phyloP scores from a whole-genome alignment of 1,284 basidiomycete genomes.

The Cutaneotrichosporon cavernicola region DNA sequence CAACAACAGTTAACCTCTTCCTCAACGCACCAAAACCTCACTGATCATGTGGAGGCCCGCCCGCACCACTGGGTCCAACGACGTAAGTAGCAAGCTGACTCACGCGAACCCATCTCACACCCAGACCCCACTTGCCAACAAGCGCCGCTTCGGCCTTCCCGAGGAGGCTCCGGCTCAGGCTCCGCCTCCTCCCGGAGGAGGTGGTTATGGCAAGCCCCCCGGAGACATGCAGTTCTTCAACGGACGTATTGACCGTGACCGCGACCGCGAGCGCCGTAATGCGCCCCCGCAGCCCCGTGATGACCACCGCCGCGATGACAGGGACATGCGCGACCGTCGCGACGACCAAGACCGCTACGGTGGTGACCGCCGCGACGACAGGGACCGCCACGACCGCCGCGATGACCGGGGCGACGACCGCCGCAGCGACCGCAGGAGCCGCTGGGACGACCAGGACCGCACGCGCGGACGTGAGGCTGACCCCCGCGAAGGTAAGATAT shows the following conservation, averaged over 20 bases:
- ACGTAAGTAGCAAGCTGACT: slow-evolving; percentile 41
- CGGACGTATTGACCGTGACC: slow-evolving; percentile 43
- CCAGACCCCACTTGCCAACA: slow-evolving; percentile 61
- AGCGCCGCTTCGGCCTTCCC: slow-evolving; percentile 83
- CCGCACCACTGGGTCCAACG: slow-evolving; percentile 54
- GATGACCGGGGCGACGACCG: slow-evolving; percentile 23
- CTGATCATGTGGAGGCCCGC: slow-evolving; percentile 76
- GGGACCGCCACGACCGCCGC: slow-evolving; percentile 25
- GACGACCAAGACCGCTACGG: slow-evolving; percentile 33
- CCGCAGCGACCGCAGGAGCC: slow-evolving; percentile 31
- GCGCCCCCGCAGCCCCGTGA: slow-evolving; percentile 26
- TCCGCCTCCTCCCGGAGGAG: slow-evolving; percentile 57
- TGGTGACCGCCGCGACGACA: slow-evolving; percentile 26
- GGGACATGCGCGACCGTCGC: slow-evolving; percentile 22
- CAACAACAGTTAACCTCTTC: neutral
- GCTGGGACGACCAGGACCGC: slow-evolving; percentile 28
- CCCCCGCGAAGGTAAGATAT: slow-evolving; percentile 38
- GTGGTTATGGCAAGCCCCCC: slow-evolving; percentile 38
- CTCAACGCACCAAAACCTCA: neutral
- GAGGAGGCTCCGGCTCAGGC: slow-evolving; percentile 45
- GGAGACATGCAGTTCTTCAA: slow-evolving; percentile 49
- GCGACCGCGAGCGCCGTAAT: slow-evolving; percentile 18
- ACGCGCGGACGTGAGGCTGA: slow-evolving; percentile 32
- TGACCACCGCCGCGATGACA: slow-evolving; percentile 26
- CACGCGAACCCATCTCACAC: neutral